These are phyloP conservation scores for Apophysomyces sp. DNA, from an alignment of 371 early-diverging fungal species.

Conservation along the genomic window DNA sequence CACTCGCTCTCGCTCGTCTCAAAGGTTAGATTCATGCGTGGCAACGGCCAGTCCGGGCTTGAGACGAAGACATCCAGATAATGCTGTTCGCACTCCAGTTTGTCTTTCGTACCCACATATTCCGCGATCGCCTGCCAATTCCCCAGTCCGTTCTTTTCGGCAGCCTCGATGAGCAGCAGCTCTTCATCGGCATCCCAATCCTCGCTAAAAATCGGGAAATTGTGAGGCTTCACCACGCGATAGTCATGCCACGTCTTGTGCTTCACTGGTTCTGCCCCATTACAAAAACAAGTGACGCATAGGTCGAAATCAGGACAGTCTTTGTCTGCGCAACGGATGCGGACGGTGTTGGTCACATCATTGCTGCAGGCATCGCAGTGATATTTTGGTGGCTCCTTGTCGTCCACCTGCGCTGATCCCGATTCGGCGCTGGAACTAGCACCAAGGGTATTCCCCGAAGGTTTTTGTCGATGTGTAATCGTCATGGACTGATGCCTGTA, in stretches of 20 bases:
- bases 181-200: slow-evolving; percentile 99
- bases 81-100: slow-evolving; percentile 88
- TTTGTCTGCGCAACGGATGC: slow-evolving; percentile 82
- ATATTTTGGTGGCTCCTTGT: slow-evolving; percentile 63
- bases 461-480: slow-evolving; percentile 48
- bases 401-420: slow-evolving; percentile 28
- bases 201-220: slow-evolving; percentile 82
- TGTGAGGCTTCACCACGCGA: slow-evolving; percentile 83
- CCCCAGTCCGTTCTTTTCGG: slow-evolving; percentile 93
- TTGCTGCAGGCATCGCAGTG: slow-evolving; percentile 92
- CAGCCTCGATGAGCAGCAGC: slow-evolving; percentile 89
- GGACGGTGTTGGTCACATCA: slow-evolving; percentile 86
- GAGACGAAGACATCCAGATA: slow-evolving; percentile 86
- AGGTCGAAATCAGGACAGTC: slow-evolving; percentile 94
- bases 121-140: slow-evolving; percentile 97
- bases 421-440: slow-evolving; percentile 20
- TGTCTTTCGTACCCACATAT: slow-evolving; percentile 89
- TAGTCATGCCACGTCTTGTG: slow-evolving; percentile 91
- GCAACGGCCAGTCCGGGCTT: slow-evolving; percentile 77
- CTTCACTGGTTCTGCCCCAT: slow-evolving; percentile 79
- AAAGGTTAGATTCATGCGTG: slow-evolving; percentile 57
- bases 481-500: slow-evolving; percentile 27
- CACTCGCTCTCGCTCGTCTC: slow-evolving; percentile 34
- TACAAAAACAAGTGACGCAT: slow-evolving; percentile 93
- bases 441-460: slow-evolving; percentile 27